These are phyloP conservation scores for Leccinum longicurvipes DNA, from an alignment of 768 basidiomycete species.

Conservation along the genomic window DNA sequence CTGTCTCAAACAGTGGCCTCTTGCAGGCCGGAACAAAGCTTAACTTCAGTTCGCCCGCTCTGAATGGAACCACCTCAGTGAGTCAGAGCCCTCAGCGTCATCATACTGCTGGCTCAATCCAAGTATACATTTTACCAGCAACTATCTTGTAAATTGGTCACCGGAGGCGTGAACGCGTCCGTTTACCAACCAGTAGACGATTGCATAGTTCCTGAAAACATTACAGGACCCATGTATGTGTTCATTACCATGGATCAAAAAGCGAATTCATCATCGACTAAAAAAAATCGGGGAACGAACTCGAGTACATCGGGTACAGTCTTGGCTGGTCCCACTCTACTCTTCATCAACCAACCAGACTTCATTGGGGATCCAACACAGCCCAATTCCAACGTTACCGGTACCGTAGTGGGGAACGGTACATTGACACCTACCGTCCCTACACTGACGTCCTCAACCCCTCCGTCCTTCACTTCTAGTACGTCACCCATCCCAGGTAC, in stretches of 20 bases:
- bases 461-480: neutral
- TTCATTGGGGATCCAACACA: slow-evolving; percentile 47
- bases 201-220: slow-evolving; percentile 61
- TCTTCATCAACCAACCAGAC: slow-evolving; percentile 60
- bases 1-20: slow-evolving; percentile 61
- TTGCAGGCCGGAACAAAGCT: slow-evolving; percentile 57
- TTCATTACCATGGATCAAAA: slow-evolving; percentile 63
- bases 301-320: slow-evolving; percentile 22
- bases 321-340: slow-evolving; percentile 69
- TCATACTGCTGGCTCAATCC: slow-evolving; percentile 3
- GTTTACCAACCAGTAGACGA: slow-evolving; percentile 55
- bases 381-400: slow-evolving; percentile 15
- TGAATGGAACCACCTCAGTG: slow-evolving; percentile 46
- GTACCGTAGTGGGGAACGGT: neutral
- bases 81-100: slow-evolving; percentile 33
- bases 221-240: slow-evolving; percentile 74
- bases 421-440: neutral
- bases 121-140: slow-evolving; percentile 32
- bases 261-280: slow-evolving; percentile 48
- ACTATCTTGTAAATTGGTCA: slow-evolving; percentile 73
- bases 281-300: slow-evolving; percentile 42
- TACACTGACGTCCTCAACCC: neutral
- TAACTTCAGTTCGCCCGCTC: slow-evolving; percentile 54
- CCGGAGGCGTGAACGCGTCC: slow-evolving; percentile 55
- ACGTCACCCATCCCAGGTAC: neutral